Base-by-base conservation (phyloP, 768 basidiomycete genomes). In the Tricholomella constricta region DNA sequence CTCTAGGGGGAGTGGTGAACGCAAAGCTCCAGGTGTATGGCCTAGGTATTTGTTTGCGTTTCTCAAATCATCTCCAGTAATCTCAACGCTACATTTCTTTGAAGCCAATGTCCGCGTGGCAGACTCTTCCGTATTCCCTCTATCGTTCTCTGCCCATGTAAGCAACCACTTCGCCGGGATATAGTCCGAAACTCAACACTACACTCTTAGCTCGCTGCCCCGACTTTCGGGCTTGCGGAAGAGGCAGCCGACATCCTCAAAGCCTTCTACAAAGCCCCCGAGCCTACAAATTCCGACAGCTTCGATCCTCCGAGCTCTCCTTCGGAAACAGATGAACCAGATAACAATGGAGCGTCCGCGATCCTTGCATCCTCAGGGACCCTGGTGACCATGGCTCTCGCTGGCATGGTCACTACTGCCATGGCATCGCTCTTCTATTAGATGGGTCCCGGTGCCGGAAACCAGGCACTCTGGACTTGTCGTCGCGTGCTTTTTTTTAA, bases 1-100 rank as follows among this genome's bases (percentile, higher is more conserved):
- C 64, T 25, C 68, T 69, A 31, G 83, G 84, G n/a, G 84, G 84
- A 44, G 84, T 86, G 43, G 83, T 86, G 45, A 77, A 82, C 75
- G 41, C 59, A 11, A 67, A 78, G 40, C 68, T 86, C n/a, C 69
- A 69, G 55, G 83, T 85, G 2, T 82, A 85, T 65, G 84, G 84
- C 14, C 53, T 71, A 29, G 62, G 73, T 72, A 59, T 22, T 68
- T 32, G 3, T 32, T 14, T 32, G 2, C 14, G 31, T 14, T 32
- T 4, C 31, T 32, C 3, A 2, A 4, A 32, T 10, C 14, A 10
- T 14, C 14, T 32, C 10, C 31, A 14, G 31, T 32, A 14, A 19
- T 15, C 59, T 17, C 26, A n/a, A 14, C n/a, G n/a, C n/a, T n/a
- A 40, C 17, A 15, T 20, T 20, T 14, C 1, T 29, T 48, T 31